Percentiles rank a stretch among this genome's conserved stretches.
These are phyloP conservation scores for Nothophytophthora sp. DNA, from an alignment of 352 stramenopile species.

Conservation along the genomic window DNA sequence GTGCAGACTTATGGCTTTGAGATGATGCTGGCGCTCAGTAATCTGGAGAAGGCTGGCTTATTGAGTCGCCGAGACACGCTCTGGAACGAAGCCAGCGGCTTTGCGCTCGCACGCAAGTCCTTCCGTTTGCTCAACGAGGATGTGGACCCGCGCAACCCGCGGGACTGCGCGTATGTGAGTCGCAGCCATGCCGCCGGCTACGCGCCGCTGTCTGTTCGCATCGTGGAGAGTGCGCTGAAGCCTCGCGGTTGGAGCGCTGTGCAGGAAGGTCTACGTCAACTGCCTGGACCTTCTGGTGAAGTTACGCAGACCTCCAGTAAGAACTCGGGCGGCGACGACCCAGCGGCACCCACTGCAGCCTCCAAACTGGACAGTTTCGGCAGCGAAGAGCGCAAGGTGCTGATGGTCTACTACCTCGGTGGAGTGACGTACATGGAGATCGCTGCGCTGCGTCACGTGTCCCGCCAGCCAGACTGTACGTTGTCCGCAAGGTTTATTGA, in stretches of 20 bases:
- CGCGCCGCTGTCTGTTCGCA: conserved; percentile 91
- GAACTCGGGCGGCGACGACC: conserved; percentile 43
- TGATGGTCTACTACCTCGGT: conserved; percentile 96
- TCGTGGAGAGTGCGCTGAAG: conserved; percentile 91
- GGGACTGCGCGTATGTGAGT: conserved; percentile 94
- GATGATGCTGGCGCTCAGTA: conserved; percentile 91
- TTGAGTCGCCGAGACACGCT: conserved; percentile 90
- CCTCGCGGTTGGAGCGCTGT: conserved; percentile 75
- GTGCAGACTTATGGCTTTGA: conserved; percentile 98
- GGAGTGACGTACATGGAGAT: conserved; percentile 98
- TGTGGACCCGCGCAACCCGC: conserved; percentile 92
- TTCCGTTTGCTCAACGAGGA: conserved; percentile 96
- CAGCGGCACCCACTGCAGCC: conserved; percentile 21
- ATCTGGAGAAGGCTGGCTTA: conserved; percentile 94
- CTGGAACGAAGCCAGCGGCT: conserved; percentile 84
- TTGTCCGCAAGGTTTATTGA: conserved; percentile 20
- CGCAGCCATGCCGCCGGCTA: conserved; percentile 89
- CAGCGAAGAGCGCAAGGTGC: conserved; percentile 87
- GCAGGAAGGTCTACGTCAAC: conserved; percentile 81
- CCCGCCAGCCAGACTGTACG: conserved; percentile 89
- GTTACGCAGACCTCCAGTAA: conserved; percentile 57
- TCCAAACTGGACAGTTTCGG: conserved; percentile 75
- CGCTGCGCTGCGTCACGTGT: conserved; percentile 94
- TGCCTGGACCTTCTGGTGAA: conserved; percentile 81
- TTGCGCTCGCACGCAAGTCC: conserved; percentile 85